phyloP scores from a whole-genome alignment of 1,139 yeast species.

The Zygotorulaspora mrakii region DNA sequence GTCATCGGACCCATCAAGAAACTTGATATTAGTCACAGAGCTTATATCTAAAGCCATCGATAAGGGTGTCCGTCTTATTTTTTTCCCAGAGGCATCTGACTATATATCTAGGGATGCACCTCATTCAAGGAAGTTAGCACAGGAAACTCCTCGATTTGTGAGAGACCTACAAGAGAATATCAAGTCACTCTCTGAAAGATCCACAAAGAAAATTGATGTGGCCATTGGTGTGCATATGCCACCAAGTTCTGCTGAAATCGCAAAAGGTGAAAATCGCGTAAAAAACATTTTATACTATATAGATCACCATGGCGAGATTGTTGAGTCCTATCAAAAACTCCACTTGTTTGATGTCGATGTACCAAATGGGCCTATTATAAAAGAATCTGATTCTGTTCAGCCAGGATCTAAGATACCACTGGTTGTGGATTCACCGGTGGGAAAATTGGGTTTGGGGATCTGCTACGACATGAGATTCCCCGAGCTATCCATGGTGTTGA shows the following conservation, averaged over 20 bases:
- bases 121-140: constrained; percentile 61
- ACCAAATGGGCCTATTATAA: constrained; percentile 65
- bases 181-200: constrained; percentile 35
- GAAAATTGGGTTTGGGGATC: constrained; percentile 67
- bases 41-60: constrained; percentile 61
- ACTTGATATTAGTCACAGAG: constrained; percentile 54
- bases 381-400: constrained; percentile 76
- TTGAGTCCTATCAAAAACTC: constrained; percentile 71
- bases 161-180: constrained; percentile 49
- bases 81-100: constrained; percentile 92
- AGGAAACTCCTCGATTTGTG: constrained; percentile 39
- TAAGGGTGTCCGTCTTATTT: constrained; percentile 59
- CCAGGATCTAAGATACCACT: constrained; percentile 57
- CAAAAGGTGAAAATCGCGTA: constrained; percentile 42
- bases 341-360: constrained; percentile 90
- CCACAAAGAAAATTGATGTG: constrained; percentile 41
- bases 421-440: constrained; percentile 61
- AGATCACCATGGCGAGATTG: constrained; percentile 56
- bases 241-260: constrained; percentile 20
- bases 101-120: constrained; percentile 68
- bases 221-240: constrained; percentile 88
- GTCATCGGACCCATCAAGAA: constrained; percentile 55
- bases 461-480: constrained; percentile 92
- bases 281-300: constrained; percentile 74
- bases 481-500: constrained; percentile 62